Percentiles rank a stretch among this genome's conserved stretches.
Evolutionary conservation across 352 stramenopile species (phyloP).

Genomic region (Peronospora farinosa): DNA sequence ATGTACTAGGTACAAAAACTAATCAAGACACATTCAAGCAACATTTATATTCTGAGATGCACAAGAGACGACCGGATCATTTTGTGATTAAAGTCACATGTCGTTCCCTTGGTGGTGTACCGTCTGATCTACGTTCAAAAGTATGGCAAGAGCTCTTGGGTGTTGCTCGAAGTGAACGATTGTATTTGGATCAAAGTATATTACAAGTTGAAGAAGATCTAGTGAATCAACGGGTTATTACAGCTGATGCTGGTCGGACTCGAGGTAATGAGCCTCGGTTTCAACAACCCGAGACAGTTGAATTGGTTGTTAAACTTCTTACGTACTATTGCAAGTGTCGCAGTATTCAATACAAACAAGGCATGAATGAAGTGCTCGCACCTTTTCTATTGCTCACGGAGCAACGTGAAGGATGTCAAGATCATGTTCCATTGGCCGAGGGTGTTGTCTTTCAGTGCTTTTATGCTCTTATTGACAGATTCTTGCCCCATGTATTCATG

Average conservation of each 20-base stretch:
- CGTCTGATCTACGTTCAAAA: conserved; percentile 37
- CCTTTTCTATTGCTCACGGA: conserved; percentile 83
- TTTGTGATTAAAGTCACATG: conserved; percentile 70
- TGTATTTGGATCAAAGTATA: conserved; percentile 70
- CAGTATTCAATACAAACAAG: conserved; percentile 89
- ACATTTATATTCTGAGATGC: conserved; percentile 64
- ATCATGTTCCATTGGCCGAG: conserved; percentile 41
- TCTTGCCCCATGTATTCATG: conserved; percentile 83
- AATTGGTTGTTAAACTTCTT: conserved; percentile 75
- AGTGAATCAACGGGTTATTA: conserved; percentile 88
- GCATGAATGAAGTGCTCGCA: conserved; percentile 91
- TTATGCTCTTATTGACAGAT: conserved; percentile 85
- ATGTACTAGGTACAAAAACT: too few species aligned
- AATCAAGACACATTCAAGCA: neutral
- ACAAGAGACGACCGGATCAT: conserved; percentile 59
- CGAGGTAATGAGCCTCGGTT: conserved; percentile 77
- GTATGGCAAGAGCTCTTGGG: conserved; percentile 81
- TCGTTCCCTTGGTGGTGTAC: conserved; percentile 61
- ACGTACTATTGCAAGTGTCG: conserved; percentile 91
- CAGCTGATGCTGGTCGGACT: conserved; percentile 81
- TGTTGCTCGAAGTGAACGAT: conserved; percentile 52
- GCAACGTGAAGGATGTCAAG: conserved; percentile 15
- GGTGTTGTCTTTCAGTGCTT: conserved; percentile 82
- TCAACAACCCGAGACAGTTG: conserved; percentile 61
- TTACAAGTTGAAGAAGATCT: conserved; percentile 74